phyloP scores from a whole-genome alignment of 2,329 filamentous ascomycete species.

The Onygena corvina region DNA sequence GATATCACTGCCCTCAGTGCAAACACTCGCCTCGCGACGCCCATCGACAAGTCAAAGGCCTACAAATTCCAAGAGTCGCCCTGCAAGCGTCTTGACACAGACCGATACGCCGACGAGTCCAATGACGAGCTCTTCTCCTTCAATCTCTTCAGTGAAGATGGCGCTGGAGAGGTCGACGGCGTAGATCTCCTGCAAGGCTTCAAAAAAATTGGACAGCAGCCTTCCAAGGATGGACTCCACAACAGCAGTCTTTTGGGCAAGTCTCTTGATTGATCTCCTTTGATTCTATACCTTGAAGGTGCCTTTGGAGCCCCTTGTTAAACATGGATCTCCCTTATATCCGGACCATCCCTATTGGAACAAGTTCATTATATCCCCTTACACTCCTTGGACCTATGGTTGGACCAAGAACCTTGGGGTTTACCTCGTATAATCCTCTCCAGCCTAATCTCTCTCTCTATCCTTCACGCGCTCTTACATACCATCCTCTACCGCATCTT shows the following conservation, averaged over 20 bases:
- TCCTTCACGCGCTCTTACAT: not conserved
- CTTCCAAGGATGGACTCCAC: conserved; percentile 25
- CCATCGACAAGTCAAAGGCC: conserved; percentile 22
- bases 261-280: conserved; percentile 14
- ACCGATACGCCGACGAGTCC: conserved; percentile 26
- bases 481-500: not conserved
- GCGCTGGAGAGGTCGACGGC: conserved; percentile 33
- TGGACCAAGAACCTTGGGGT: not conserved
- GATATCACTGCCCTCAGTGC: conserved; percentile 31
- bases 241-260: conserved; percentile 23
- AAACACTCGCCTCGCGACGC: conserved; percentile 27
- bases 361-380: not conserved
- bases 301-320: not conserved
- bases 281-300: not conserved
- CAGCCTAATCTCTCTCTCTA: not conserved
- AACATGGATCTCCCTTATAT: not conserved
- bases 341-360: not conserved
- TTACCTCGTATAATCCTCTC: not conserved
- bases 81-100: conserved; percentile 26
- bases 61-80: conserved; percentile 31
- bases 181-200: conserved; percentile 39
- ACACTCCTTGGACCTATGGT: not conserved
- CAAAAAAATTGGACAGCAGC: conserved; percentile 36
- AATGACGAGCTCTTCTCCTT: conserved; percentile 39
- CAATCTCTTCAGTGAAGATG: conserved; percentile 35